These are phyloP conservation scores for Coemansia sp. DNA, from an alignment of 192 early-diverging fungal genomes.

Conservation along the genomic window DNA sequence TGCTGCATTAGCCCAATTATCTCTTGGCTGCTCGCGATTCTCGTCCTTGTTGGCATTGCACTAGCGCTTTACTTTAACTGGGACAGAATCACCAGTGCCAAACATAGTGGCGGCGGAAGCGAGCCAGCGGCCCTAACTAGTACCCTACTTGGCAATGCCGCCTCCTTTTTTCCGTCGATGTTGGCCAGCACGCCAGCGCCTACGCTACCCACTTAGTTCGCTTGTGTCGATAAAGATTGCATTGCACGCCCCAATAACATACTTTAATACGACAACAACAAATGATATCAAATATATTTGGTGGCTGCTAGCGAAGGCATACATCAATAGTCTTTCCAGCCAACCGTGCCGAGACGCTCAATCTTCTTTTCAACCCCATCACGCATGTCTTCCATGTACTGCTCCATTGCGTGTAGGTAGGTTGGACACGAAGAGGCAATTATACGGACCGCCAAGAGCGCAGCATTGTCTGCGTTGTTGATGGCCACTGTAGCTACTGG, in stretches of 20 bases:
- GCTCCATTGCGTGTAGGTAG: constrained; percentile 71
- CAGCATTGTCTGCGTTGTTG: constrained; percentile 96
- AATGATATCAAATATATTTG: neutral
- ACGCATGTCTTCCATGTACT: constrained; percentile 80
- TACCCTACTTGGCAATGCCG: neutral
- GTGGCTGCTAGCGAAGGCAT: neutral
- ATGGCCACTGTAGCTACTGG: constrained; percentile 99
- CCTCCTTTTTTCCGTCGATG: neutral
- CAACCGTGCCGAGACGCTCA: constrained; percentile 68
- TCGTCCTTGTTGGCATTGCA: constrained; percentile 34
- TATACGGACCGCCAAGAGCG: constrained; percentile 87
- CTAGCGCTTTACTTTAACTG: constrained; percentile 53
- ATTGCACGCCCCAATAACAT: too few species aligned
- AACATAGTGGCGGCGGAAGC: constrained; percentile 2
- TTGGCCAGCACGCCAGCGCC: neutral
- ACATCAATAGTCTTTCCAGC: constrained; percentile 77
- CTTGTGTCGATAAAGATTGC: neutral
- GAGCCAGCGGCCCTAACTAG: neutral
- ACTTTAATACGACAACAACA: too few species aligned
- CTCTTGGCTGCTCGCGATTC: constrained; percentile 17
- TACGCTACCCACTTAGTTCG: neutral
- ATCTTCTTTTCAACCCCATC: constrained; percentile 84
- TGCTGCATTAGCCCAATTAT: constrained; percentile 41
- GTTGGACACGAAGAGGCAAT: constrained; percentile 75
- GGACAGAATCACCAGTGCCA: constrained; percentile 27